Evolutionary conservation across 768 basidiomycete species (phyloP).

Genomic region (Leccinum arenicola): DNA sequence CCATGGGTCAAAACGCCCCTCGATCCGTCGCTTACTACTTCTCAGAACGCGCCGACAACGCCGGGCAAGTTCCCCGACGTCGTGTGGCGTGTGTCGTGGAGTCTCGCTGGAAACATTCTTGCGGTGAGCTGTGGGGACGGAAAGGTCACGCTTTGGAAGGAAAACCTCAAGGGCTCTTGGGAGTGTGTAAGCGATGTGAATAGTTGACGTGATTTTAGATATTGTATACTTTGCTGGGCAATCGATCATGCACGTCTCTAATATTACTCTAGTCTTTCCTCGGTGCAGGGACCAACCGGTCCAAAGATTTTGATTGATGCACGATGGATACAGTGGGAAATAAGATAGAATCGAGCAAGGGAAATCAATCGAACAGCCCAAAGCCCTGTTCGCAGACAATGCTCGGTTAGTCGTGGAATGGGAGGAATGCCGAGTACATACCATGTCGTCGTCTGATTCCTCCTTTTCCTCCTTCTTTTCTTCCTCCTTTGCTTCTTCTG

Average conservation of each 20-base stretch:
- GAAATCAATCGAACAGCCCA: conserved; percentile 87
- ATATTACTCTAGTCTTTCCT: not conserved
- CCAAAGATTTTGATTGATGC: conserved; percentile 25
- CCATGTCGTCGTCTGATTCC: conserved; percentile 77
- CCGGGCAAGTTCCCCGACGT: conserved; percentile 92
- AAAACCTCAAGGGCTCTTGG: conserved; percentile 92
- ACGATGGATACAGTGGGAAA: conserved; percentile 24
- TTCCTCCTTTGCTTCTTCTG: conserved; percentile 74
- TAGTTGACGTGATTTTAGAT: conserved; percentile 47
- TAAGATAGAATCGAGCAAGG: conserved; percentile 22
- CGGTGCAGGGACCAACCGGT: conserved; percentile 16
- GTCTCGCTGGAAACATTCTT: conserved; percentile 90
- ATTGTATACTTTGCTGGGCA: no score
- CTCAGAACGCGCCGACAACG: conserved; percentile 42
- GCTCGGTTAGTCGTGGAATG: not conserved
- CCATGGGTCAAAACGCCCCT: conserved; percentile 81
- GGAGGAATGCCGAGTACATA: not conserved
- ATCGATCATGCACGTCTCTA: no score
- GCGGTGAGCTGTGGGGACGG: conserved; percentile 98
- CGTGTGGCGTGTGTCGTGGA: conserved; percentile 99
- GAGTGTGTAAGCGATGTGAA: conserved; percentile 96
- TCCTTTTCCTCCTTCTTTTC: conserved; percentile 88
- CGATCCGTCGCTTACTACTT: conserved; percentile 59
- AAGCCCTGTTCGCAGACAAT: conserved; percentile 61
- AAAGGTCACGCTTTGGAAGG: conserved; percentile 98